Base-by-base conservation (phyloP, 352 stramenopile species). In the Pythium aphanidermatum region DNA sequence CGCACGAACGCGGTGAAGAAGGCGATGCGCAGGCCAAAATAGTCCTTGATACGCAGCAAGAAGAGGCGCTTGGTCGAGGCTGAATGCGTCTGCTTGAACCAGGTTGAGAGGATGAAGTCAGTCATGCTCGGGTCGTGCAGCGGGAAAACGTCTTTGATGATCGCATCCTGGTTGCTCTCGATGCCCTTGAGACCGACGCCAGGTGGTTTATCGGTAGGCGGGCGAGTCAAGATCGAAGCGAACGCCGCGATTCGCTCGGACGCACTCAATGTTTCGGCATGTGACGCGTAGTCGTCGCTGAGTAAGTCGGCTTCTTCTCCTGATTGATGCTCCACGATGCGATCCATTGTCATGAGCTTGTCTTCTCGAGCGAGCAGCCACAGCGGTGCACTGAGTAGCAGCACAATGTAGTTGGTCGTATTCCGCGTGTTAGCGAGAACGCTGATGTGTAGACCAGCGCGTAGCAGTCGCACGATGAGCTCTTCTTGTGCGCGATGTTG, bases 301-400 rank as follows among this genome's bases (percentile, higher is more conserved):
- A 74, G 47, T 24, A 55, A 55, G 27, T 53, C 57, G 8, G 65
- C 57, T 43, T 80, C 71, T 43, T 83, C 71, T 31, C 73, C 69
- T 14, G 71, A 69, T 45, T 78, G 68, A 43, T 76, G 70, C 50
- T 75, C 71, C 24, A 78, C 62, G 41, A 81, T 67, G 11, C 71
- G 68, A 34, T 83, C 71, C 68, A 81, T 80, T 9, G 62, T 63
- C 51, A 83, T 65, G 45, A 83, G 62, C 36, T 83, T 83, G 46
- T 83, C 71, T 43, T 83, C 71, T 2, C 71, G 55, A 3, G 71
- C 68, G 10, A 83, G 59, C 29, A 83, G 54, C 68, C 65, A 80
- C 17, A 81, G 57, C 35, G 68, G 68, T 14, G 68, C 71, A 25
- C 65, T 78, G n/a, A 83, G 64, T 23, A 83, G 51, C 35, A 83